These are phyloP conservation scores for Lophiostoma macrostomum DNA, from an alignment of 495 filamentous ascomycete species.

Conservation along the genomic window DNA sequence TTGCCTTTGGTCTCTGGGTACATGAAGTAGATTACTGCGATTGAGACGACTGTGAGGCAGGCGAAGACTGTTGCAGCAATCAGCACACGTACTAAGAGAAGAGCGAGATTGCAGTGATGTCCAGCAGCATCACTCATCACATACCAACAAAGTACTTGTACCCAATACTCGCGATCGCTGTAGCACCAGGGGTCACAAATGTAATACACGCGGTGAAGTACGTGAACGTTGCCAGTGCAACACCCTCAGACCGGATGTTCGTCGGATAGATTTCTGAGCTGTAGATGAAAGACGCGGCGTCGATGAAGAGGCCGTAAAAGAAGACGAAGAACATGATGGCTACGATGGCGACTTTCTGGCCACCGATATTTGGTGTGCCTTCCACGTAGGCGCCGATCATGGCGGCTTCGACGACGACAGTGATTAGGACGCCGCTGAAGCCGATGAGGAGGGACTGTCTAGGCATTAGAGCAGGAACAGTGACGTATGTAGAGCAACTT, in stretches of 20 bases:
- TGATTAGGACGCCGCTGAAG: slow-evolving; percentile 30
- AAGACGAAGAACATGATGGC: slow-evolving; percentile 30
- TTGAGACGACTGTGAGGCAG: slow-evolving; percentile 30
- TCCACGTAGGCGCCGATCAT: slow-evolving; percentile 32
- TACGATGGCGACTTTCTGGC: slow-evolving; percentile 34
- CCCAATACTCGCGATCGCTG: slow-evolving; percentile 28
- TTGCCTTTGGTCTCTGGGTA: slow-evolving; percentile 34
- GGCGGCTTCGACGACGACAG: slow-evolving; percentile 34
- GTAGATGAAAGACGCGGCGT: slow-evolving; percentile 38
- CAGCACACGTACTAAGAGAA: not conserved
- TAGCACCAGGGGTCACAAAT: slow-evolving; percentile 32
- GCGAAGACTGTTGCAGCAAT: slow-evolving; percentile 18
- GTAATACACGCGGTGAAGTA: slow-evolving; percentile 34
- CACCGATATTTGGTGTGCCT: slow-evolving; percentile 17
- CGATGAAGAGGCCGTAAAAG: slow-evolving; percentile 33
- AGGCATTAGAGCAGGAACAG: not conserved
- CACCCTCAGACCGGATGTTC: slow-evolving; percentile 32
- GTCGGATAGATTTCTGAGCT: slow-evolving; percentile 35
- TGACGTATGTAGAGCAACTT: slow-evolving; percentile 5
- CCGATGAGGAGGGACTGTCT: slow-evolving; percentile 30
- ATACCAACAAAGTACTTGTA: slow-evolving; percentile 32
- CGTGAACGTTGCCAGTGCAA: slow-evolving; percentile 29
- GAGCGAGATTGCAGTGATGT: not conserved
- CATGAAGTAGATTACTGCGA: slow-evolving; percentile 32
- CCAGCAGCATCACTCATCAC: not conserved